Base-by-base conservation (phyloP, 2,329 filamentous ascomycete genomes). In the Talaromyces amestolkiae region DNA sequence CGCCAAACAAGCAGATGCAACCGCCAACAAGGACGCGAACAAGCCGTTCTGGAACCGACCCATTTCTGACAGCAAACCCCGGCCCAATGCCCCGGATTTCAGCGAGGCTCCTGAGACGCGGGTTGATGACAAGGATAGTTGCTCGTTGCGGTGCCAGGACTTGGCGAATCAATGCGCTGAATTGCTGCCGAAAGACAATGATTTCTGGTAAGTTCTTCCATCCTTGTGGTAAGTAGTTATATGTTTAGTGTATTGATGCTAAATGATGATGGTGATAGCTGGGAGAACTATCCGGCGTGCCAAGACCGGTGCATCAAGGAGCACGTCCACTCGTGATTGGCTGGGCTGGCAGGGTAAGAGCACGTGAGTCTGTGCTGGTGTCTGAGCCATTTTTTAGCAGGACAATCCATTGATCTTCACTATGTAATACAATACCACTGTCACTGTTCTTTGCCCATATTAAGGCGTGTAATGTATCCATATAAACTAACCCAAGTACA, bases 281-380 rank as follows among this genome's bases (percentile, higher is more conserved):
- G 41, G 45, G 24, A 47, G 17, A 60, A 45, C 33, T 66, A 62
- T 15, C 64, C 64, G 3, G 10, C 41, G n/a, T 66, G 64, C 64
- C 64, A 66, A 51, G 60, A 66, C 43, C 43, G 24, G 24, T 66
- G 64, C 24, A 47, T 66, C 53, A 58, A 43, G 51, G 58, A 66
- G 60, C 60, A 63, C 43, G 64, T 62, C 22, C 41, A 35, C 13
- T 53, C 61, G 11, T 63, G 63, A 65, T 58, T 53, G 51, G 51
- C 59, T 33, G 49, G 45, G 6, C 2, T 15, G 17, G 35, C 41
- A 17, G 13, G 22, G 7, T 15, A 15, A 3, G 27, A 35, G 35
- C 63, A 64, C 54, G 63, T 64, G 54, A 64, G 63, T 31, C 39
- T 59, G 22, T 31, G 24, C 15, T 45, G n/a, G 56, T 3, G 15